phyloP scores from a whole-genome alignment of 495 filamentous ascomycete species.

The Lichenothelia convexa region DNA sequence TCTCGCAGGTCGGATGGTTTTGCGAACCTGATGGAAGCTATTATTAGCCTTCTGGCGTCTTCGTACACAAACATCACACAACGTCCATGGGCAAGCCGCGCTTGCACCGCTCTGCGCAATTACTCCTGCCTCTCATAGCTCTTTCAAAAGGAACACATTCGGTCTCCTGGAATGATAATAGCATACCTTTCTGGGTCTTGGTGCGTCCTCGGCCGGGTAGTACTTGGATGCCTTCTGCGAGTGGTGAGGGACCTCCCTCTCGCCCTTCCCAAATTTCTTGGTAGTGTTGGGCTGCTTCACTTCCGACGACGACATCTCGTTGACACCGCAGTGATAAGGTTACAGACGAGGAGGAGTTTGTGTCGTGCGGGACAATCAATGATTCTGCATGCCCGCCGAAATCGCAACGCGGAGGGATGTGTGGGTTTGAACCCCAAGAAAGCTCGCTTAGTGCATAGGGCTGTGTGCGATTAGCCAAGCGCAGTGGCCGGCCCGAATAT shows the following conservation, averaged over 20 bases:
- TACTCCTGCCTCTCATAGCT: slow-evolving; percentile 4
- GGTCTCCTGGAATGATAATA: neutral
- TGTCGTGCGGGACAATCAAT: no score
- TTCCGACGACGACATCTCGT: neutral
- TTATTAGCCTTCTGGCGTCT: neutral
- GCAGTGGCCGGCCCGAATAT: no score
- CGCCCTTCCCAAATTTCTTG: slow-evolving; percentile 96
- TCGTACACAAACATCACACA: neutral
- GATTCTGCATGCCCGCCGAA: neutral
- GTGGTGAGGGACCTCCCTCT: slow-evolving; percentile 66
- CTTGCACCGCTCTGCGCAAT: neutral
- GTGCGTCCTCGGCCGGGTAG: slow-evolving; percentile 93
- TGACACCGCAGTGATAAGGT: no score
- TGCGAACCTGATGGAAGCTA: slow-evolving; percentile 60
- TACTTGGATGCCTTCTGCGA: slow-evolving; percentile 93
- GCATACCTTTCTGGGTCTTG: slow-evolving; percentile 79
- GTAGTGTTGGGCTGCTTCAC: slow-evolving; percentile 28
- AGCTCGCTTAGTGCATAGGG: no score
- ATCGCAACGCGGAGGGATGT: neutral
- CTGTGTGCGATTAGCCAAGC: no score
- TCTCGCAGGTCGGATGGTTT: slow-evolving; percentile 69
- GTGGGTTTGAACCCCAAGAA: no score
- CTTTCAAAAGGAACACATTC: neutral
- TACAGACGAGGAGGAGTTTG: no score
- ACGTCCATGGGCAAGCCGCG: slow-evolving; percentile 11